Conservation (phyloP, 2,329 filamentous ascomycete species). For the Colletotrichum musae region DNA sequence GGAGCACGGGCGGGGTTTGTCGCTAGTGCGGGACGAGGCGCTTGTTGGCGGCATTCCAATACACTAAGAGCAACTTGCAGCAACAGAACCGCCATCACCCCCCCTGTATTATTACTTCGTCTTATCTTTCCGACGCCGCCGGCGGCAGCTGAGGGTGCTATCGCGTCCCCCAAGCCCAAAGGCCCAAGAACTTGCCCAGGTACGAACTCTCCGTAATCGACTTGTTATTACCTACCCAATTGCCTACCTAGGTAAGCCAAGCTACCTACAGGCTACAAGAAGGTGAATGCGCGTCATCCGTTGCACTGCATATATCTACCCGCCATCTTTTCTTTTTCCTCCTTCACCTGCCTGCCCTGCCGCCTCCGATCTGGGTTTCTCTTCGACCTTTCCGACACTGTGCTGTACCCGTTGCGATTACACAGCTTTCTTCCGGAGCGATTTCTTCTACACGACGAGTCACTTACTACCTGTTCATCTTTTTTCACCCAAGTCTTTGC, state of each 20-base stretch:
- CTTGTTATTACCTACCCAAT: no score
- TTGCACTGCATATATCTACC: slow-evolving; percentile 32
- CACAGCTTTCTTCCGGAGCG: no score
- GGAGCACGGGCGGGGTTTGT: neutral
- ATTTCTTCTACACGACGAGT: no score
- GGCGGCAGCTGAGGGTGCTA: neutral
- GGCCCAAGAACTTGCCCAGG: no score
- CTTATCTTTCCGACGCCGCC: slow-evolving; percentile 28
- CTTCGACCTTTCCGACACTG: slow-evolving; percentile 6
- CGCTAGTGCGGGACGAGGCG: neutral
- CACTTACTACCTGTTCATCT: no score
- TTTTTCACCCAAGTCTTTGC: no score
- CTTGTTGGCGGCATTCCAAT: neutral
- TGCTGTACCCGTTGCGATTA: neutral
- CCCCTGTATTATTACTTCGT: slow-evolving; percentile 6
- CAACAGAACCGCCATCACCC: no score
- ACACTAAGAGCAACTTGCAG: neutral
- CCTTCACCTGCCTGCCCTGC: neutral
- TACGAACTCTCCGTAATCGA: no score
- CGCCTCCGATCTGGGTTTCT: neutral
- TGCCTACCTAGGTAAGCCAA: neutral
- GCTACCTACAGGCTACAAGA: neutral
- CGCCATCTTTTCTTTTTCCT: slow-evolving; percentile 4
- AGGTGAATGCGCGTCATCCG: slow-evolving; percentile 23
- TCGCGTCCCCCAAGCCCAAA: no score